phyloP scores from a whole-genome alignment of 352 stramenopile species.

The Phytophthora aleatoria region DNA sequence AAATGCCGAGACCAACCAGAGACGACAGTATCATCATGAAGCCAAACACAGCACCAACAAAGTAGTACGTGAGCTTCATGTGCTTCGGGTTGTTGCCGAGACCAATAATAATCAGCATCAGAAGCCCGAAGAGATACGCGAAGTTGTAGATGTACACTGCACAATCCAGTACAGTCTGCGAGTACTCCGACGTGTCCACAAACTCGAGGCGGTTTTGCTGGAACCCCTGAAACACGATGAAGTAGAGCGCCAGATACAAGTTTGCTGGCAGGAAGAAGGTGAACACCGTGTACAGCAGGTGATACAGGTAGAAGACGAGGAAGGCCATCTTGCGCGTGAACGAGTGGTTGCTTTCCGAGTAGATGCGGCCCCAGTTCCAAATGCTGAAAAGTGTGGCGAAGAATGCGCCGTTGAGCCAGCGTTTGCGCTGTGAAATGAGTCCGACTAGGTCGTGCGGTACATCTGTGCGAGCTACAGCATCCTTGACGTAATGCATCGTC shows the following conservation, averaged over 20 bases:
- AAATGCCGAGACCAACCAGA: constrained; percentile 70
- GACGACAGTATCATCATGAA: constrained; percentile 85
- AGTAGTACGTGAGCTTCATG: constrained; percentile 88
- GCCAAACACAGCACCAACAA: constrained; percentile 69
- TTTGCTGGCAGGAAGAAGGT: constrained; percentile 80
- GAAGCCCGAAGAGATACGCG: constrained; percentile 74
- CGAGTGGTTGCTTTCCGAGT: constrained; percentile 83
- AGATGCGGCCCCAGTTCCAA: constrained; percentile 85
- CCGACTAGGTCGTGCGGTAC: constrained; percentile 83
- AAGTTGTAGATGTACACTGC: constrained; percentile 84
- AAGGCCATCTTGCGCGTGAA: constrained; percentile 70
- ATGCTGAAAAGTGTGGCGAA: constrained; percentile 90
- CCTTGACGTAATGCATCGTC: constrained; percentile 90
- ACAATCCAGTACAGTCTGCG: constrained; percentile 56
- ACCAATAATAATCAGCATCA: constrained; percentile 87
- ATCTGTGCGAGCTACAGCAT: constrained; percentile 83
- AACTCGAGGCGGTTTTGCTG: constrained; percentile 85
- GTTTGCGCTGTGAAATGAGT: constrained; percentile 84
- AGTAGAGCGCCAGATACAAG: constrained; percentile 84
- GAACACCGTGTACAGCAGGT: constrained; percentile 74
- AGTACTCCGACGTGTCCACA: constrained; percentile 77
- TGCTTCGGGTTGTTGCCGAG: constrained; percentile 89
- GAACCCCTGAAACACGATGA: constrained; percentile 90
- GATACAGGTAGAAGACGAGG: constrained; percentile 80
- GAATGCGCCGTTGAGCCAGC: constrained; percentile 88